Conservation (phyloP, 805 yeast species). For the Maudiozyma saulgeensis region DNA sequence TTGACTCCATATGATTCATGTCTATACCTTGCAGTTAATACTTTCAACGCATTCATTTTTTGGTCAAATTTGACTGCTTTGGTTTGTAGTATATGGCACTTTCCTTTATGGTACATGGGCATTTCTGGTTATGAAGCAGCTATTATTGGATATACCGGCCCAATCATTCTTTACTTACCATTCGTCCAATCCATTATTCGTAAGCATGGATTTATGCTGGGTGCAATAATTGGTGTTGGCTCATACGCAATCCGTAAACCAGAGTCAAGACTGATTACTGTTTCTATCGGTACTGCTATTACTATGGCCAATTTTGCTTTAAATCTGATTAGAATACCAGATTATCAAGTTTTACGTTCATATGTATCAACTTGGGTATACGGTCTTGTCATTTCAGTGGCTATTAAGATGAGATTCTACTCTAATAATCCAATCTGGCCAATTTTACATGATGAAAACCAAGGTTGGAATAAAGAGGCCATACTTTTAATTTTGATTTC, state of each 20-base stretch:
- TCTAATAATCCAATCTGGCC: conserved; percentile 97
- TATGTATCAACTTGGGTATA: conserved; percentile 27
- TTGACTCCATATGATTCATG: conserved; percentile 15
- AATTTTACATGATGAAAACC: conserved; percentile 72
- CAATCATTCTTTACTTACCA: conserved; percentile 44
- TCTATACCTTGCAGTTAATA: conserved; percentile 29
- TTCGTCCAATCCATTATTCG: conserved; percentile 22
- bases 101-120: conserved; percentile 98
- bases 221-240: conserved; percentile 62
- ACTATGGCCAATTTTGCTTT: conserved; percentile 49
- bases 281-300: conserved; percentile 59
- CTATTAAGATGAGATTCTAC: conserved; percentile 63
- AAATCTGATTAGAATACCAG: conserved; percentile 38
- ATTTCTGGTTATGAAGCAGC: conserved; percentile 87
- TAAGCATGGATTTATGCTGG: conserved; percentile 31
- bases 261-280: conserved; percentile 52
- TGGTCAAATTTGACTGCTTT: conserved; percentile 81
- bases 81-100: conserved; percentile 87
- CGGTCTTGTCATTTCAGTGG: conserved; percentile 67
- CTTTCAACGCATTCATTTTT: conserved; percentile 62
- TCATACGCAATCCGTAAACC: conserved; percentile 65
- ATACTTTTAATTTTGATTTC: conserved; percentile 33
- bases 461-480: conserved; percentile 77
- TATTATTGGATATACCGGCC: conserved; percentile 47
- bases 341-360: conserved; percentile 13